Evolutionary conservation across 2,329 filamentous ascomycete species (phyloP), one percentile per base, ranked within the genome.

Genomic region (Pseudofabraea citricarpa): DNA sequence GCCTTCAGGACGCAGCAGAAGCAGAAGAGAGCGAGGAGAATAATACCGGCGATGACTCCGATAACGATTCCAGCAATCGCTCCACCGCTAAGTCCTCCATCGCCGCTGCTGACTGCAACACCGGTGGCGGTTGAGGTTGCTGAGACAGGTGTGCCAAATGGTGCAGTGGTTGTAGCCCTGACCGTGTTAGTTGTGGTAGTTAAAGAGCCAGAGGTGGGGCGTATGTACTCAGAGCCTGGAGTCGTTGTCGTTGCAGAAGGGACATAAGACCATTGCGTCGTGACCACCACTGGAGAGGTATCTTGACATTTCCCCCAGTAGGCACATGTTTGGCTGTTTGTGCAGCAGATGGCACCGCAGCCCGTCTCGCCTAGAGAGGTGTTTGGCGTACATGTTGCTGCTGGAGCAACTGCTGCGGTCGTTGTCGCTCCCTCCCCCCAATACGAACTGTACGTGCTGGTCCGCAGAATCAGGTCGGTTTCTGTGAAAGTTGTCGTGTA

Each of bases 61-160:
- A 90, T 82, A 52, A 90, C 86, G 56, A 90, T 90, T 47, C 86
- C 86, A 13, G 87, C 86, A 55, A 90, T 90, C 47, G 84, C 86
- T 41, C 85, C 86, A 33, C 73, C 76, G 55, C 81, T 86, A 42
- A 90, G 73, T 15, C 60, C 65, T 33, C 66, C 63, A 44, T 66
- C 66, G 19, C 36, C 37, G 26, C 36, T 47, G 16, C 37, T 43
- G 15, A 41, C 45, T 15, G 31, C 29, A 22, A 46, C 20, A 8
- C 26, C 10, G 6, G 37, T 36, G 1, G 48, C 37, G 31, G 45
- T 58, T 21, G 70, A 71, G 36, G 71, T 74, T 6, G 75, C 75
- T 4, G 74, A 69, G n/a, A 76, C 74, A 31, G 73, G 70, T 1
- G 74, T 68, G 32, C 65, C 55, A 57, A 76, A 78, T 4, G 73